Conservation (phyloP, 305 asterid species). For the Coffea humblotiana region DNA sequence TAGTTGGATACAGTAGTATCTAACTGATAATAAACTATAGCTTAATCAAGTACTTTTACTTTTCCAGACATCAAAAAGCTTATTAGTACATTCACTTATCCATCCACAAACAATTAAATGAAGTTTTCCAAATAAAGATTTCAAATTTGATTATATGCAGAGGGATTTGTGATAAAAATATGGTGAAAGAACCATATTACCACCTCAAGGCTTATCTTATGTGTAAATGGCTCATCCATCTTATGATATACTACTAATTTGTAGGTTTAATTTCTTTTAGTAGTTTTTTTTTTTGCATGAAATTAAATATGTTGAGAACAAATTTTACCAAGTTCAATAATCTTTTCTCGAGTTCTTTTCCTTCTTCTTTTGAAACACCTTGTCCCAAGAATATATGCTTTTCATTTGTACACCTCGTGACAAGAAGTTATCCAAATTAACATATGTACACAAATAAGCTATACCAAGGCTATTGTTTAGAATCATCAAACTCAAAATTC, state of each 20-base stretch:
- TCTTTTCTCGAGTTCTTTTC: neutral
- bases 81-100: neutral
- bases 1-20: neutral
- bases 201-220: neutral
- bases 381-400: neutral
- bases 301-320: too few relatives aligned
- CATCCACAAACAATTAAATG: neutral
- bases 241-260: neutral
- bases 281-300: too few relatives aligned
- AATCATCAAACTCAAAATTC: neutral
- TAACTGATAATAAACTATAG: neutral
- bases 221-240: too few relatives aligned
- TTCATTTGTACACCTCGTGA: neutral
- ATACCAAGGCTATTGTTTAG: neutral
- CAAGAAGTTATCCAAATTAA: neutral
- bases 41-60: neutral
- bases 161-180: neutral
- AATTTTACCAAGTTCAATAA: too few relatives aligned
- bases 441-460: neutral
- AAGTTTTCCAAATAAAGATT: neutral
- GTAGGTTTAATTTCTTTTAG: too few relatives aligned
- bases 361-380: neutral
- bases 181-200: neutral
- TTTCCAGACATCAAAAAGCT: neutral
- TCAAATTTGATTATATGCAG: neutral